Conservation (phyloP, 345 rosid species). For the Eucalyptus fibrosa region DNA sequence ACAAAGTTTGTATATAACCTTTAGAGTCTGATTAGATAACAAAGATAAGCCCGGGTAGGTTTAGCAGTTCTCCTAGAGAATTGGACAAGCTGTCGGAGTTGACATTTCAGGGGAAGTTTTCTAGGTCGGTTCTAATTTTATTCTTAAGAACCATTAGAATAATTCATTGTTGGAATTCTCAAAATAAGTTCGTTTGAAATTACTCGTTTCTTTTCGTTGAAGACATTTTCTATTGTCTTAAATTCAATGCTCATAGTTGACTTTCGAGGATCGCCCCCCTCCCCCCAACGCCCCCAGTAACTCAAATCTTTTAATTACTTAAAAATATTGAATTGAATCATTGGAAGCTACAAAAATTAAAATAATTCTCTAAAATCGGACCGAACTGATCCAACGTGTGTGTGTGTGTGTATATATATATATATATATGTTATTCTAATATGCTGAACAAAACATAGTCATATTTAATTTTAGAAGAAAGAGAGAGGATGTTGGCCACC, state of each 20-base stretch:
- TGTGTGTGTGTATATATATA: too few relatives aligned
- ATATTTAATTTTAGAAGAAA: not conserved
- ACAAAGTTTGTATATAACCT: too few relatives aligned
- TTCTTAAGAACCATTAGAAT: not conserved
- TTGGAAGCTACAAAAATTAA: not conserved
- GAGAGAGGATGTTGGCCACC: not conserved
- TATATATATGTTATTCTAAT: not conserved
- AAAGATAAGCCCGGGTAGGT: not conserved
- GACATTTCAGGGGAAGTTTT: not conserved
- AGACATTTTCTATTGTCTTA: not conserved
- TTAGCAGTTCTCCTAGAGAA: not conserved
- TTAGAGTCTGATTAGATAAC: not conserved
- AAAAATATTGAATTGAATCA: not conserved
- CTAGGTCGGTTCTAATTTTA: not conserved
- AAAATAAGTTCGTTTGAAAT: not conserved
- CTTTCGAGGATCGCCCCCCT: not conserved
- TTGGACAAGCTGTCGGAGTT: not conserved
- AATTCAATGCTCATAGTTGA: not conserved
- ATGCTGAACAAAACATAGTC: not conserved
- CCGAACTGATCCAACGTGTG: not conserved
- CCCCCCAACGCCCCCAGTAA: not conserved
- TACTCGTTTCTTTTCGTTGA: not conserved
- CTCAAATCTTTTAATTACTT: not conserved
- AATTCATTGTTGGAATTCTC: not conserved
- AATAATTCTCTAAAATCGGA: not conserved